Evolutionary conservation across 805 yeast species (phyloP), one percentile per base, ranked within the genome.

Genomic region (Starmerella bombi): DNA sequence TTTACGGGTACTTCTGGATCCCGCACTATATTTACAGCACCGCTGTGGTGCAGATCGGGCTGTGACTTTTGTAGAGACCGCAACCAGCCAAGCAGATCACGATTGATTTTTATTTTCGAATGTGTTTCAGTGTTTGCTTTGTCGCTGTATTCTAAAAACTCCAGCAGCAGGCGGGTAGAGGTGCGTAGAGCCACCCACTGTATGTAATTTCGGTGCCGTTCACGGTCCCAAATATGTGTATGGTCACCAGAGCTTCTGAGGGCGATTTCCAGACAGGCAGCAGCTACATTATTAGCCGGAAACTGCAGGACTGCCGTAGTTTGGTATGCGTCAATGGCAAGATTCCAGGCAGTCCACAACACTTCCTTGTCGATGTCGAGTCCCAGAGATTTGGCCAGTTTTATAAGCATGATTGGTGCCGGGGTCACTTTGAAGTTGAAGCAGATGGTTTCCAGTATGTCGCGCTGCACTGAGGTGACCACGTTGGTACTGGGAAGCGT

Each of bases 361-460:
- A 69, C 55, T 14, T 70, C 66, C 49, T 69, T 65, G 17, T 67
- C 63, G 10, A 75, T 45, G 18, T 67, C 63, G 12, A 75, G 45
- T 1, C 59, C 56, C 69, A 61, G 40, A 62, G 67, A 54, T 72
- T 80, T 33, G 71, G 68, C 47, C 71, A 59, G 67, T 50, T 78
- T 77, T 16, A 82, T 67, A 8, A 80, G 65, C 47, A 74, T 69
- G 49, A 72, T 75, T 56, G 83, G 94, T 21, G 74, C 68, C 37
- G 72, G 73, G 38, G 74, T 74, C 32, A 72, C 67, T 49, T 93
- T 67, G 53, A 83, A 82, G 57, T 85, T 94, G 55, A 85, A 86
- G 18, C 79, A 73, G 49, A 80, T 71, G 1, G 81, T 68, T 53
- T 85, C 94, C 49, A 86, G 63, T 37, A 85, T 64, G 53, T 74